Conservation (phyloP, 768 basidiomycete genomes). For the Tulasnella sp. region DNA sequence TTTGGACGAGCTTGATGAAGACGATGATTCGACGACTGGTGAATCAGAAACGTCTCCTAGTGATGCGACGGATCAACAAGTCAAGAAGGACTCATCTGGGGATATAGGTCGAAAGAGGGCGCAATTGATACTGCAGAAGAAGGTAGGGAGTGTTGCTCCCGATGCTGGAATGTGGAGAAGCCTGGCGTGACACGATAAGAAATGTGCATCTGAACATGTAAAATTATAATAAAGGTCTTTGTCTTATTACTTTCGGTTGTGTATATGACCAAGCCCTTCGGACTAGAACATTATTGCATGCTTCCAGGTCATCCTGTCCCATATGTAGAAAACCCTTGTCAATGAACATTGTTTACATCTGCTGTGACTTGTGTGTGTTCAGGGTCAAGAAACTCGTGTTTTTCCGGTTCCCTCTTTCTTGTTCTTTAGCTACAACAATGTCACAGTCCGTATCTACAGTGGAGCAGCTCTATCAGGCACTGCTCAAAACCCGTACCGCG, state of each 20-base stretch:
- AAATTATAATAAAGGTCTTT: too few relatives aligned
- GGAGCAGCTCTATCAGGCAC: conserved; percentile 9
- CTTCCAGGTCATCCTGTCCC: too few relatives aligned
- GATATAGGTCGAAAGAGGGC: conserved; percentile 2
- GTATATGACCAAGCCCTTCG: too few relatives aligned
- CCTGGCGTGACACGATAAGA: too few relatives aligned
- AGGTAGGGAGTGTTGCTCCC: background rate
- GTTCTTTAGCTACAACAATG: background rate
- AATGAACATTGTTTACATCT: background rate
- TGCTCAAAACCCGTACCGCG: background rate
- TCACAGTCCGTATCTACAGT: conserved; percentile 1
- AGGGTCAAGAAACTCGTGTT: background rate
- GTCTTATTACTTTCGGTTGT: too few relatives aligned
- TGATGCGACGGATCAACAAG: background rate
- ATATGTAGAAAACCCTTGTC: too few relatives aligned
- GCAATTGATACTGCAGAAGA: conserved; percentile 12
- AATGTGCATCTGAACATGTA: too few relatives aligned
- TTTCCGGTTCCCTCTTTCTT: background rate
- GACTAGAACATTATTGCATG: too few relatives aligned
- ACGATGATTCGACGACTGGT: conserved; percentile 3
- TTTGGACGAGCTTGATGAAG: conserved; percentile 8
- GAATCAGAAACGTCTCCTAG: background rate
- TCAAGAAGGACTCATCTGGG: background rate
- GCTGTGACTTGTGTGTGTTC: background rate
- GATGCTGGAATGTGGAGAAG: conserved; percentile 9